Conservation (phyloP, 106 monocot species). For the Gastrodia elata region DNA sequence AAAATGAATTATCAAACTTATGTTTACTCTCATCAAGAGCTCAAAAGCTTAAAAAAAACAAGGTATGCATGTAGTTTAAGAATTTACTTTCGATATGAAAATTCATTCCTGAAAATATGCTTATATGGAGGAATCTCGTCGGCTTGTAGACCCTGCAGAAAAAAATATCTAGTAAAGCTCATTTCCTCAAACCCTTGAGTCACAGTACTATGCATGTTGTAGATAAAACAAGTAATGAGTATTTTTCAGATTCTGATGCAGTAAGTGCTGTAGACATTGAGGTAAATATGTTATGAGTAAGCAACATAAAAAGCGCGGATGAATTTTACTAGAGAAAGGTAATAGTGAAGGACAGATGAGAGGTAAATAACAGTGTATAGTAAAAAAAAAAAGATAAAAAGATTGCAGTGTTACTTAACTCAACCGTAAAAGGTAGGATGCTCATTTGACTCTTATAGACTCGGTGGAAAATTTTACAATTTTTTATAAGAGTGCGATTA, state of each 20-base stretch:
- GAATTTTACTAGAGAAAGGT: too few species aligned
- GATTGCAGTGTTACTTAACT: too few species aligned
- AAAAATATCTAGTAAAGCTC: background rate
- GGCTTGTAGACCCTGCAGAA: slow-evolving; percentile 34
- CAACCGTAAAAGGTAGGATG: too few species aligned
- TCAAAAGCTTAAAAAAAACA: background rate
- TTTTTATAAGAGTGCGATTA: too few species aligned
- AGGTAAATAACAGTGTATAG: too few species aligned
- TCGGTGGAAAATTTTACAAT: too few species aligned
- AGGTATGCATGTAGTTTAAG: background rate
- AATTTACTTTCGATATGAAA: slow-evolving; percentile 69
- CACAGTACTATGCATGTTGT: background rate
- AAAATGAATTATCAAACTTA: background rate
- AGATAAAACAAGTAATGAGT: background rate
- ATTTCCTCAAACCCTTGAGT: background rate
- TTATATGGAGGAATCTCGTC: slow-evolving; percentile 49
- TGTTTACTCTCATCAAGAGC: background rate
- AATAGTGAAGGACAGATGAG: too few species aligned
- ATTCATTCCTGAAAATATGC: slow-evolving; percentile 74
- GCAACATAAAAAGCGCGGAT: background rate
- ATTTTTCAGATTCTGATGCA: background rate
- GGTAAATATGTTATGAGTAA: background rate
- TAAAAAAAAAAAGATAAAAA: too few species aligned
- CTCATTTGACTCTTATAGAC: too few species aligned
- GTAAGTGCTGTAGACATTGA: background rate